Evolutionary conservation across 1,284 basidiomycete species (phyloP).

Genomic region (Ceratobasidium sp.): DNA sequence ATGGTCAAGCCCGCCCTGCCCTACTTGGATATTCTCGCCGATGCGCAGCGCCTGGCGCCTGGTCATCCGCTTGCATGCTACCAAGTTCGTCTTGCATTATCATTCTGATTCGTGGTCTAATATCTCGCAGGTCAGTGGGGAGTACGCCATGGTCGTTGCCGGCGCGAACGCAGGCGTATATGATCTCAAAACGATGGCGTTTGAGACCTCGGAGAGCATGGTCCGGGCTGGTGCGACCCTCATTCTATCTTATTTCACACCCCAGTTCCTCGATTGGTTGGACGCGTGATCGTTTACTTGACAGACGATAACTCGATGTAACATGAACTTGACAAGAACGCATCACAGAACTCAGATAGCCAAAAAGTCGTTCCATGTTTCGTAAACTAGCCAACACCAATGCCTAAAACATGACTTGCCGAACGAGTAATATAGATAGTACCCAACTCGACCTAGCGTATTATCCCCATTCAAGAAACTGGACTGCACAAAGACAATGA

Average conservation of each 20-base stretch:
- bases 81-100: conserved; percentile 63
- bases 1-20: conserved; percentile 99
- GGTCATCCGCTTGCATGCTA: conserved; percentile 94
- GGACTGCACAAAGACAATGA: background rate
- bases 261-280: conserved; percentile 92
- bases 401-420: background rate
- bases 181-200: conserved; percentile 89
- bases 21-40: conserved; percentile 94
- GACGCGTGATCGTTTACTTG: too few relatives aligned
- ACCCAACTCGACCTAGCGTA: conserved; percentile 8
- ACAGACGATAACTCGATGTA: conserved; percentile 2
- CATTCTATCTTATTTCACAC: conserved; percentile 94
- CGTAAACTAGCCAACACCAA: conserved; percentile 30
- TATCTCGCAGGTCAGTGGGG: conserved; percentile 67
- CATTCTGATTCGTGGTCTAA: background rate
- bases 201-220: conserved; percentile 90
- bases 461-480: background rate
- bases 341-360: too few relatives aligned
- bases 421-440: too few relatives aligned
- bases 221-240: conserved; percentile 90
- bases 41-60: conserved; percentile 76
- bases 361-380: conserved; percentile 28
- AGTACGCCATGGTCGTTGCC: conserved; percentile 96
- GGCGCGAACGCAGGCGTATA: conserved; percentile 94
- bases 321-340: background rate